phyloP scores from a whole-genome alignment of 2,329 filamentous ascomycete species.

The Beauveria australis region DNA sequence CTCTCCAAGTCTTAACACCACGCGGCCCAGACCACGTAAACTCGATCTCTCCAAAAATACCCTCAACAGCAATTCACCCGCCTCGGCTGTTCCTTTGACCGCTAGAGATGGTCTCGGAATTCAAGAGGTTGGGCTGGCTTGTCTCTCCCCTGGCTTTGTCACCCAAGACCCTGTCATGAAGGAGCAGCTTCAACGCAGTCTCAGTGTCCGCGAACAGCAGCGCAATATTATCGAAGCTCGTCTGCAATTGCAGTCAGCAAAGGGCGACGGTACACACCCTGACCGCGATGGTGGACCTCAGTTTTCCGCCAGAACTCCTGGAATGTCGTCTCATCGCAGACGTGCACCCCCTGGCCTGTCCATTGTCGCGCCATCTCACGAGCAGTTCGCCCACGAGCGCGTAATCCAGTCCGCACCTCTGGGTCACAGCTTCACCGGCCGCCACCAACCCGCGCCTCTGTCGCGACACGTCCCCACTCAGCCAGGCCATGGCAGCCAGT shows the following conservation, averaged over 20 bases:
- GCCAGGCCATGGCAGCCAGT: constrained; percentile 71
- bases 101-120: constrained; percentile 73
- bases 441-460: constrained; percentile 68
- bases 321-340: constrained; percentile 58
- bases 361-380: constrained; percentile 88
- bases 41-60: constrained; percentile 67
- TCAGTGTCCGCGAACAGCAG: constrained; percentile 89
- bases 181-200: constrained; percentile 87
- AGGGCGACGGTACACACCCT: constrained; percentile 52
- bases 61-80: constrained; percentile 41
- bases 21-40: constrained; percentile 66
- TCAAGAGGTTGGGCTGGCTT: constrained; percentile 88
- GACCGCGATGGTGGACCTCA: constrained; percentile 43
- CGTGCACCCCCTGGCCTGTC: constrained; percentile 83
- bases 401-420: constrained; percentile 95
- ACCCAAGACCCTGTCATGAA: constrained; percentile 96
- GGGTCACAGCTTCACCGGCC: constrained; percentile 89
- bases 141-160: constrained; percentile 89
- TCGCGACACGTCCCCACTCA: constrained; percentile 75
- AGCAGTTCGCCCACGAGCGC: constrained; percentile 86
- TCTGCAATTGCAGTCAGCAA: constrained; percentile 78
- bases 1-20: constrained; percentile 69
- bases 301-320: constrained; percentile 62
- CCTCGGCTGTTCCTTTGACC: constrained; percentile 66
- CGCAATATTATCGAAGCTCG: constrained; percentile 89